phyloP scores from a whole-genome alignment of 2,329 filamentous ascomycete genomes.

The Ascocoryne sarcoides region DNA sequence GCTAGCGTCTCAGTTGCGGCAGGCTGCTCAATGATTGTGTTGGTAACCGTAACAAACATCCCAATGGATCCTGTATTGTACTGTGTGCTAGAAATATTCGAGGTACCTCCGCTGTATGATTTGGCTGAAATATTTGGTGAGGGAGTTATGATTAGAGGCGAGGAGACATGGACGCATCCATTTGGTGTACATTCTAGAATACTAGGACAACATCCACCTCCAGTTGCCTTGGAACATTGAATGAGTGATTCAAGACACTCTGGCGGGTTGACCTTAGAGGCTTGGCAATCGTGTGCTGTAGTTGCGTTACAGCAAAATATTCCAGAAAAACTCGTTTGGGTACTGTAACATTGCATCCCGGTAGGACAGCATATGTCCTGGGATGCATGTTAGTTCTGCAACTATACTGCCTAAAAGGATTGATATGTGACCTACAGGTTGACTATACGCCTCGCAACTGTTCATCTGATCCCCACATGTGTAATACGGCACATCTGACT shows the following conservation, averaged over 20 bases:
- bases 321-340: conserved; percentile 17
- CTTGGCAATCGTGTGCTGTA: conserved; percentile 11
- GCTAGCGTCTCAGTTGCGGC: conserved; percentile 18
- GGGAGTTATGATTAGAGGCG: conserved; percentile 6
- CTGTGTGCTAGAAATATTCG: neutral
- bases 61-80: neutral
- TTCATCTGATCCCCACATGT: conserved; percentile 25
- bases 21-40: conserved; percentile 11
- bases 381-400: neutral
- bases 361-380: conserved; percentile 27
- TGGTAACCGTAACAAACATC: conserved; percentile 12
- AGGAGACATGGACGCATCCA: conserved; percentile 17
- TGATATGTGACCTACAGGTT: conserved; percentile 15
- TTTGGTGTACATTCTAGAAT: conserved; percentile 15
- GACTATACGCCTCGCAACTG: conserved; percentile 22
- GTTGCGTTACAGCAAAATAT: conserved; percentile 25
- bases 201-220: neutral
- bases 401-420: neutral
- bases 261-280: conserved; percentile 13
- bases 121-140: neutral
- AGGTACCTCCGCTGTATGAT: neutral
- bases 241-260: conserved; percentile 16
- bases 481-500: conserved; percentile 20
- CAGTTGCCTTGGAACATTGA: conserved; percentile 12
- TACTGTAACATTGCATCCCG: conserved; percentile 16